Evolutionary conservation across 768 basidiomycete species (phyloP).

Genomic region (Cystofilobasidium bisporidii): DNA sequence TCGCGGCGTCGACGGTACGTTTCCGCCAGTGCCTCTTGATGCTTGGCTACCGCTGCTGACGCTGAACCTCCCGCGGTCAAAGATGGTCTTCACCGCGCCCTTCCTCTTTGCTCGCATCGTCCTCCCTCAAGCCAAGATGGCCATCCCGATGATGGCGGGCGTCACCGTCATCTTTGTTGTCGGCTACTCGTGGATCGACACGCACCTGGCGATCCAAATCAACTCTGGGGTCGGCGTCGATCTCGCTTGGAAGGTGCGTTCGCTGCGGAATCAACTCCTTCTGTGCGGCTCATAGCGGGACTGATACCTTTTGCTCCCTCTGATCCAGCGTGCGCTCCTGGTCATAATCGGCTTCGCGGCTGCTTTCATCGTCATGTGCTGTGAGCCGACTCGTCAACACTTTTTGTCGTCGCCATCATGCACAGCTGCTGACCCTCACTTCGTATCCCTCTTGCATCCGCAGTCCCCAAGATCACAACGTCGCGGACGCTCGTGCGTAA

Average conservation of each 20-base stretch:
- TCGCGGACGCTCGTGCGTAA: conserved; percentile 17
- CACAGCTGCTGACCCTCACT: conserved; percentile 37
- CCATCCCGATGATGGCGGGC: conserved; percentile 38
- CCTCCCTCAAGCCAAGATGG: conserved; percentile 36
- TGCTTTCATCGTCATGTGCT: conserved; percentile 47
- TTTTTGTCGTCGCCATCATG: conserved; percentile 44
- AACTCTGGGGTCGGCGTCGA: conserved; percentile 50
- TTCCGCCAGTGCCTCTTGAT: too few relatives aligned
- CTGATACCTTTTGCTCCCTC: too few relatives aligned
- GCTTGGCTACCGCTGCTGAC: too few relatives aligned
- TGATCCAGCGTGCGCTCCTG: conserved; percentile 43
- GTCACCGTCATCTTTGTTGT: conserved; percentile 46
- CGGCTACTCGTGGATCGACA: conserved; percentile 55
- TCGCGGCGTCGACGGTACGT: conserved; percentile 45
- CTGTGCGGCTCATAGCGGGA: too few relatives aligned
- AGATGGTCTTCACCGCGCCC: conserved; percentile 43
- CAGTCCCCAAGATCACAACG: conserved; percentile 18
- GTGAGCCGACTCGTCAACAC: neutral
- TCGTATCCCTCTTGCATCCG: too few relatives aligned
- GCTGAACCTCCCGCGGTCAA: too few relatives aligned
- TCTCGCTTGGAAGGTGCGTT: conserved; percentile 45
- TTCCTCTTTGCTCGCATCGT: conserved; percentile 48
- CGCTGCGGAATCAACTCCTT: too few relatives aligned
- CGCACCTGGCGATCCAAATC: conserved; percentile 44
- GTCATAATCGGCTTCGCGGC: conserved; percentile 45